A percentile compares a stretch with the other conserved stretches of the same genome.
These are phyloP conservation scores for Myxozyma neotropica DNA, from an alignment of 805 yeast species.

Conservation along the genomic window DNA sequence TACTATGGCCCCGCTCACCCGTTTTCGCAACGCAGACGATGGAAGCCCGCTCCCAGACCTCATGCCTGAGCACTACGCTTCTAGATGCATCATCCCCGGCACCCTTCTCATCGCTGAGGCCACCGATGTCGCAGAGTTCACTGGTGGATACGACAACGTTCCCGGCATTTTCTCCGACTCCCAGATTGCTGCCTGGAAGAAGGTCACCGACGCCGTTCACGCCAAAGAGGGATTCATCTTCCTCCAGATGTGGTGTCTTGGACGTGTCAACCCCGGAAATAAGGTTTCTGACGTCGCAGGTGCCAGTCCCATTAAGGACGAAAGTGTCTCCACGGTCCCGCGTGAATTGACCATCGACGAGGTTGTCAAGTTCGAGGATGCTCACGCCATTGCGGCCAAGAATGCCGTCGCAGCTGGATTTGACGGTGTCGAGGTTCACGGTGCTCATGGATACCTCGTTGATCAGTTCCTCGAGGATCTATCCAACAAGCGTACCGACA, in stretches of 20 bases:
- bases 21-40: constrained; percentile 43
- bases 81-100: constrained; percentile 58
- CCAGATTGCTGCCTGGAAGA: constrained; percentile 81
- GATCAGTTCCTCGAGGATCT: constrained; percentile 51
- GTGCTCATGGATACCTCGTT: constrained; percentile 62
- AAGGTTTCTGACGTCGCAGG: constrained; percentile 42
- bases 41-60: constrained; percentile 44
- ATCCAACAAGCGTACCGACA: constrained; percentile 59
- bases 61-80: constrained; percentile 54
- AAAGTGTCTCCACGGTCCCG: background rate
- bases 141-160: constrained; percentile 46
- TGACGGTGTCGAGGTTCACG: constrained; percentile 68
- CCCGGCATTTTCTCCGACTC: constrained; percentile 68
- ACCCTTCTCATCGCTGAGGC: constrained; percentile 65
- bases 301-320: constrained; percentile 39
- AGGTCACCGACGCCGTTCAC: constrained; percentile 52
- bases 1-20: constrained; percentile 55
- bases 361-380: constrained; percentile 48
- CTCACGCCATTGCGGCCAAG: constrained; percentile 56
- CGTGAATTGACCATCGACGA: constrained; percentile 44
- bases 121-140: constrained; percentile 49
- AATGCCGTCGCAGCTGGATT: constrained; percentile 56
- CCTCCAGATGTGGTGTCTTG: constrained; percentile 53
- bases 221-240: constrained; percentile 45
- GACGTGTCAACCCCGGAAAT: constrained; percentile 45